These are phyloP conservation scores for Saccharomycopsis amapae DNA, from an alignment of 805 yeast species.

Conservation along the genomic window DNA sequence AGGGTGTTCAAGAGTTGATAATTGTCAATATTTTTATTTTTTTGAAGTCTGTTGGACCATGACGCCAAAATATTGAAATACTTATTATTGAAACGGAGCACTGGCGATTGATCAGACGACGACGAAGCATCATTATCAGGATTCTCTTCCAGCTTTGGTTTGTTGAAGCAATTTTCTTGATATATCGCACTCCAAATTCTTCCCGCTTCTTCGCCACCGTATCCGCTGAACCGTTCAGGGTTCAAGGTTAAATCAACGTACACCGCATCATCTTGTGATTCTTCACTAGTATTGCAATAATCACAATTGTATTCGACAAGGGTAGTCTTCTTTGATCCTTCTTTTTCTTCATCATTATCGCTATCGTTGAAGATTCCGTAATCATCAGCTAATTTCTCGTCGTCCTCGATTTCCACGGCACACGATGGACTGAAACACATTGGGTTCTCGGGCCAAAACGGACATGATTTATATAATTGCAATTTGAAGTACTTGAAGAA, in stretches of 20 bases:
- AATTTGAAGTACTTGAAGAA: constrained; percentile 85
- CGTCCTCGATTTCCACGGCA: constrained; percentile 79
- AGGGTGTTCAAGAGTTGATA: constrained; percentile 4
- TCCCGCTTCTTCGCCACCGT: constrained; percentile 85
- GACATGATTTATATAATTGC: constrained; percentile 76
- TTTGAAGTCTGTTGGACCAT: constrained; percentile 21
- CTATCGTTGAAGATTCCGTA: constrained; percentile 28
- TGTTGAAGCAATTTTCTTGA: constrained; percentile 81
- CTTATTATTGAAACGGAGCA: constrained; percentile 19
- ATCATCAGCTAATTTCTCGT: constrained; percentile 40
- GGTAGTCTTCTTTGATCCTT: constrained; percentile 18
- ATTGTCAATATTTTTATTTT: constrained; percentile 23
- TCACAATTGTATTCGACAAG: constrained; percentile 41
- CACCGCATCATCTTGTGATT: constrained; percentile 60
- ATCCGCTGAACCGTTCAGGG: constrained; percentile 95
- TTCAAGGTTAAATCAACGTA: constrained; percentile 81
- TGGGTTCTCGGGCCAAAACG: constrained; percentile 71
- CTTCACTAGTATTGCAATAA: constrained; percentile 61
- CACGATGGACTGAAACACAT: constrained; percentile 83
- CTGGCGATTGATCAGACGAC: constrained; percentile 4
- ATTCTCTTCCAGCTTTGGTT: constrained; percentile 23
- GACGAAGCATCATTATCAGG: constrained; percentile 22
- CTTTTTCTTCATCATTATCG: constrained; percentile 32
- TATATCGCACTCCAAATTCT: constrained; percentile 92
- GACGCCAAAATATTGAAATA: constrained; percentile 19